Percentiles rank a stretch among this genome's conserved stretches.
phyloP scores from a whole-genome alignment of 805 yeast species.

The Candida namnaoensis region DNA sequence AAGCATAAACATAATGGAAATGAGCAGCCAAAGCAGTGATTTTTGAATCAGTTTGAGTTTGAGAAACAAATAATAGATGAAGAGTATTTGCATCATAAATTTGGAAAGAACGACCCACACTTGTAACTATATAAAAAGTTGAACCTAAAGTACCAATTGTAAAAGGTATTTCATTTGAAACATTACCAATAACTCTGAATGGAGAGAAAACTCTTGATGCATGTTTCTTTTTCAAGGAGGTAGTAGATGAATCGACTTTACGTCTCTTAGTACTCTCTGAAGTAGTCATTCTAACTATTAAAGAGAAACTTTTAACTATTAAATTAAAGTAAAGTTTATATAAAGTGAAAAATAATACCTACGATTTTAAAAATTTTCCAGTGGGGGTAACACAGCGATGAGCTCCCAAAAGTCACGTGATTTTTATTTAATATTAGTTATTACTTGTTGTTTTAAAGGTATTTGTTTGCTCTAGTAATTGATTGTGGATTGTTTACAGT shows the following conservation, averaged over 20 bases:
- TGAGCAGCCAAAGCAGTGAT: constrained; percentile 73
- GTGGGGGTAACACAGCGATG: too few relatives aligned
- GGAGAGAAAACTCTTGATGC: constrained; percentile 72
- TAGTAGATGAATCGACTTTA: constrained; percentile 3
- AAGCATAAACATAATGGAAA: constrained; percentile 76
- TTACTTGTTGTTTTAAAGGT: too few relatives aligned
- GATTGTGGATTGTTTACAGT: too few relatives aligned
- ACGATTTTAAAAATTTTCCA: too few relatives aligned
- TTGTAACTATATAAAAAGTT: constrained; percentile 79
- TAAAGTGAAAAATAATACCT: too few relatives aligned
- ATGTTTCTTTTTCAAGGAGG: constrained; percentile 1
- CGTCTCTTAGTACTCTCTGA: constrained; percentile 8
- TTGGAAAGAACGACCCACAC: constrained; percentile 85
- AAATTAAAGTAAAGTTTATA: not conserved
- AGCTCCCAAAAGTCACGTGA: too few relatives aligned
- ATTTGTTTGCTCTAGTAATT: too few relatives aligned
- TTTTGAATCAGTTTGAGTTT: constrained; percentile 58
- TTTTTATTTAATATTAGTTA: too few relatives aligned
- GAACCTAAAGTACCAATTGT: constrained; percentile 85
- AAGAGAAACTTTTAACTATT: too few relatives aligned
- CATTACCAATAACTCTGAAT: constrained; percentile 82
- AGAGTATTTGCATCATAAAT: constrained; percentile 87
- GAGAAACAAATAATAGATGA: constrained; percentile 80
- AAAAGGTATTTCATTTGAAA: constrained; percentile 80
- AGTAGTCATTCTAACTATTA: constrained; percentile 1